These are phyloP conservation scores for Carallia pectinifolia DNA, from an alignment of 345 rosid genomes.

Conservation along the genomic window DNA sequence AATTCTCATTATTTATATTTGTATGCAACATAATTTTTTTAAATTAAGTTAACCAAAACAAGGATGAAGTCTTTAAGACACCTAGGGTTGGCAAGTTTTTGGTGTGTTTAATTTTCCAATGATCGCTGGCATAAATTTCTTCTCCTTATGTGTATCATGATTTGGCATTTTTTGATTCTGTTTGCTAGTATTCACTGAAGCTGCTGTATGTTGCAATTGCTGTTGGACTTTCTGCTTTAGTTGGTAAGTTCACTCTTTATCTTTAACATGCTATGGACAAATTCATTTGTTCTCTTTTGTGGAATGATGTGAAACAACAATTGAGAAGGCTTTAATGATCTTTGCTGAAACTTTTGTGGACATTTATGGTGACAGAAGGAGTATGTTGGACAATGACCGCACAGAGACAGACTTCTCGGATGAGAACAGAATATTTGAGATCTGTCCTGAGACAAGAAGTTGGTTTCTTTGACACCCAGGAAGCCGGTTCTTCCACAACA, in stretches of 20 bases:
- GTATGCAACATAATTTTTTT: too few species aligned
- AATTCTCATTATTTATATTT: too few species aligned
- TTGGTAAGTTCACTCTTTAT: constrained; percentile 39
- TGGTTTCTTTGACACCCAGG: constrained; percentile 64
- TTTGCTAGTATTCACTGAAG: constrained; percentile 50
- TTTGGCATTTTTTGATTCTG: constrained; percentile 5
- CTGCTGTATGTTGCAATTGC: constrained; percentile 57
- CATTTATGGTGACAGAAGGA: constrained; percentile 47
- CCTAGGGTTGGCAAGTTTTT: too few species aligned
- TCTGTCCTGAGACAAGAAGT: constrained; percentile 68
- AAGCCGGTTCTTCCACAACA: constrained; percentile 55
- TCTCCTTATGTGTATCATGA: too few species aligned
- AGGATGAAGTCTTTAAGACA: too few species aligned
- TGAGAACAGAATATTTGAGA: constrained; percentile 58
- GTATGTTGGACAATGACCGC: constrained; percentile 72
- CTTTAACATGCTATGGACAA: too few species aligned
- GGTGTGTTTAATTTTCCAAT: too few species aligned
- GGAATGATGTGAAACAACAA: too few species aligned
- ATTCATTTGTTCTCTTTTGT: too few species aligned
- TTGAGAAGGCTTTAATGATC: background rate
- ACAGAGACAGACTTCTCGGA: constrained; percentile 63
- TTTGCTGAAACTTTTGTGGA: background rate
- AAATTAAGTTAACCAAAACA: too few species aligned
- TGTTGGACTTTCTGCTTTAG: constrained; percentile 58
- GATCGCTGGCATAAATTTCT: too few species aligned